Percentiles rank a stretch among this genome's conserved stretches.
Evolutionary conservation across 345 rosid species (phyloP).

Genomic region (Aquilaria sinensis): DNA sequence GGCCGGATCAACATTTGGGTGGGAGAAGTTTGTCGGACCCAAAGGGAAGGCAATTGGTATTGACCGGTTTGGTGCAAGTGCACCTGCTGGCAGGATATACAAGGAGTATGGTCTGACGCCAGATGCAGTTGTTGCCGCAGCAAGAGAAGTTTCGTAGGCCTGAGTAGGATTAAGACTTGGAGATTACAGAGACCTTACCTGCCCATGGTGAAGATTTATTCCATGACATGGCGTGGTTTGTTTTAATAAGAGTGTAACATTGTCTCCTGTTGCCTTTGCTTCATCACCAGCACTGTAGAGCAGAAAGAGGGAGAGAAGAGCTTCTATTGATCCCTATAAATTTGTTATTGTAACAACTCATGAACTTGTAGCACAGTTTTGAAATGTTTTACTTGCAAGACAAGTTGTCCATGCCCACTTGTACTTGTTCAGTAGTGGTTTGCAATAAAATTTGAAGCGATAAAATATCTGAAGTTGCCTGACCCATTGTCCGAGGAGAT

Average conservation of each 20-base stretch:
- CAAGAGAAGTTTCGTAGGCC: constrained; percentile 42
- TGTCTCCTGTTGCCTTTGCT: constrained; percentile 22
- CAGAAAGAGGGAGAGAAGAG: constrained; percentile 8
- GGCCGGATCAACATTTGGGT: constrained; percentile 90
- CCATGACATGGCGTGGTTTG: constrained; percentile 17
- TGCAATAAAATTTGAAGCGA: no score
- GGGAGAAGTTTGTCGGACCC: constrained; percentile 68
- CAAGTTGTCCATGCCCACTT: no score
- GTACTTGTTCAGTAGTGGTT: no score
- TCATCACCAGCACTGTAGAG: constrained; percentile 18
- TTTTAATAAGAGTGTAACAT: constrained; percentile 18
- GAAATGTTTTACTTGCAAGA: no score
- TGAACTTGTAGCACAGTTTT: no score
- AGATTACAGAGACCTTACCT: constrained; percentile 14
- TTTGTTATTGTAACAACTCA: no score
- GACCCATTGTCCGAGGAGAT: no score
- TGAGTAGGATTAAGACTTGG: constrained; percentile 12
- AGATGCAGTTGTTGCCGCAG: constrained; percentile 75
- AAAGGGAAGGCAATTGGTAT: constrained; percentile 84
- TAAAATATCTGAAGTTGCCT: no score
- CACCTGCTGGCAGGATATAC: constrained; percentile 78
- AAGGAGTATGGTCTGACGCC: constrained; percentile 72
- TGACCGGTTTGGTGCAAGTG: constrained; percentile 91
- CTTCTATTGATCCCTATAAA: no score
- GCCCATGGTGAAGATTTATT: background rate